Base-by-base conservation (phyloP, 345 rosid species). In the Eucalyptus sp. region DNA sequence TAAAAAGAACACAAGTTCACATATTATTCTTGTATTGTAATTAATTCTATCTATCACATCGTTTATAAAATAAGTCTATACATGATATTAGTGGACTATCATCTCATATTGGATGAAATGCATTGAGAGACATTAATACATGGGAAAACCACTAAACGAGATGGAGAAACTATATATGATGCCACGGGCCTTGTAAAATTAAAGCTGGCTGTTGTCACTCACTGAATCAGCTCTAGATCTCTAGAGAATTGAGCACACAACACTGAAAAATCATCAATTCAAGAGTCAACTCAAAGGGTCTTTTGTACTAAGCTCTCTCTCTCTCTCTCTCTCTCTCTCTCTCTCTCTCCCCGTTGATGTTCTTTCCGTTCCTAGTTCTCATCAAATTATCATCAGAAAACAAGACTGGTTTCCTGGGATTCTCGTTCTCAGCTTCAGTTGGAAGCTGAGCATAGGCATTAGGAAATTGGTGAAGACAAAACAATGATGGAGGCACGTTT, bases 401-500 rank as follows among this genome's bases (percentile, higher is more conserved):
- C 83, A 37, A 71, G 83, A 71, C 83, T 41, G 46, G 25, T 76
- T 76, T 76, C 81, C 48, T 10, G 48, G 83, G 83, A 76, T 37
- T 76, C 83, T 76, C 48, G 4, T 37, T 76, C 81, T 76, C 83
- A 50, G 87, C 87, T 49, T 31, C 58, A 48, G 54, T 46, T 50
- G 54, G 37, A 50, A 86, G 43, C 25, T n/a, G 87, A 48, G 51
- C 44, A 86, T n/a, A 10, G 54, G 87, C 60, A 76, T 18, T 11
- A 37, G 48, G 87, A 86, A 50, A 51, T 90, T 90, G 89, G 90
- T 86, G 86, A 89, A 90, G 93, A 92, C 88, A 92, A 64, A 68
- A 86, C 37, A 49, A 22, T 87, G 13, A 52, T 91, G 83, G 83
- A 76, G 46, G 48, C 48, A 43, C 29, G 68, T 43, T 86, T 25